A percentile compares a stretch with the other conserved stretches of the same genome.
Evolutionary conservation across 352 stramenopile genomes (phyloP).

Genomic region (Pythium utonaiense): DNA sequence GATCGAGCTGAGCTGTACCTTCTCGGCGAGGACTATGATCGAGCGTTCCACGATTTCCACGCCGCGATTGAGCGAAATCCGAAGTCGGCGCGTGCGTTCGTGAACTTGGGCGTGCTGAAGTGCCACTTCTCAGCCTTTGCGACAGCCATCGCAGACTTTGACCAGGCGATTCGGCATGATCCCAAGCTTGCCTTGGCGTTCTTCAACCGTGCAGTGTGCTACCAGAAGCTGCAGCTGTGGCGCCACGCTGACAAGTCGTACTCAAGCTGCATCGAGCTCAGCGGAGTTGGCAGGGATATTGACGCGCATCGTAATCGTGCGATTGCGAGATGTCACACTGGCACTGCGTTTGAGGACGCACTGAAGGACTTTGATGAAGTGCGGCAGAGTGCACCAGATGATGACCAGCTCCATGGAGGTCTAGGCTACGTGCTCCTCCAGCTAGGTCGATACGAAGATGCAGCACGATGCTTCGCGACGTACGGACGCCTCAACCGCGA

Average conservation of each 20-base stretch:
- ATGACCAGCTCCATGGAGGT: constrained; percentile 62
- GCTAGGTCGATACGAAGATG: constrained; percentile 63
- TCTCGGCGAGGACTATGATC: constrained; percentile 54
- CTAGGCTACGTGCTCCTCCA: constrained; percentile 68
- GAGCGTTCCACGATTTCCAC: constrained; percentile 58
- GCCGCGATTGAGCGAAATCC: constrained; percentile 49
- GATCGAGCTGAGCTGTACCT: constrained; percentile 67
- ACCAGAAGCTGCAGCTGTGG: constrained; percentile 68
- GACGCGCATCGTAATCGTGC: constrained; percentile 65
- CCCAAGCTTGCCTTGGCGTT: constrained; percentile 31
- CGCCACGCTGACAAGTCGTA: constrained; percentile 67
- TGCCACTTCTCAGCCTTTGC: constrained; percentile 67
- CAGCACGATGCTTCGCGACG: constrained; percentile 53
- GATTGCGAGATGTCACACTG: constrained; percentile 55
- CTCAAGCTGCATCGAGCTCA: constrained; percentile 38
- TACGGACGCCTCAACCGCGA: constrained; percentile 60
- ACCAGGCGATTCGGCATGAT: constrained; percentile 54
- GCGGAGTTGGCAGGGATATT: constrained; percentile 35
- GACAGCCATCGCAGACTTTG: constrained; percentile 63
- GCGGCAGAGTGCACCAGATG: constrained; percentile 56
- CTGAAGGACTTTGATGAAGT: constrained; percentile 67
- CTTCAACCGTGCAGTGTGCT: constrained; percentile 71
- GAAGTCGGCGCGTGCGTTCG: constrained; percentile 42
- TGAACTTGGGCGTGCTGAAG: constrained; percentile 74
- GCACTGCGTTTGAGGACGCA: constrained; percentile 42